A percentile compares a stretch with the other conserved stretches of the same genome.
Evolutionary conservation across 2,329 filamentous ascomycete species (phyloP).

Genomic region (Simplicillium aogashimaense): DNA sequence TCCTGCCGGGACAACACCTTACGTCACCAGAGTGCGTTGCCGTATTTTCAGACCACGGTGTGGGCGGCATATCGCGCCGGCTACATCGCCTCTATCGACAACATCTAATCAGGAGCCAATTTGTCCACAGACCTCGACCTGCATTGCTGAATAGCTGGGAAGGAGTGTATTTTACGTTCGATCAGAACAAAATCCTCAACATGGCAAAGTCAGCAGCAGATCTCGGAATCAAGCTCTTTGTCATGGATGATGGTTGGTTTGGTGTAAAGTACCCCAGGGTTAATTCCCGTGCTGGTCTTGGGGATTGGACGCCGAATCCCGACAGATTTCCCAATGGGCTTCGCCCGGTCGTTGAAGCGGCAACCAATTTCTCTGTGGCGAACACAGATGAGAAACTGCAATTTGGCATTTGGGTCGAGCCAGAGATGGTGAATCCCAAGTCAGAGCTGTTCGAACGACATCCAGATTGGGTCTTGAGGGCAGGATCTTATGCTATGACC

Average conservation of each 20-base stretch:
- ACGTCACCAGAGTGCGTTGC: constrained; percentile 52
- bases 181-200: constrained; percentile 42
- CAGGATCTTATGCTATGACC: constrained; percentile 44
- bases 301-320: constrained; percentile 52
- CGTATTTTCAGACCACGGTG: constrained; percentile 45
- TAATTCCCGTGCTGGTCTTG: constrained; percentile 46
- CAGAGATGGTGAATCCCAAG: constrained; percentile 56
- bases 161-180: constrained; percentile 47
- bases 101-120: constrained; percentile 47
- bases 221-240: constrained; percentile 52
- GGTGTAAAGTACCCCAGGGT: constrained; percentile 48
- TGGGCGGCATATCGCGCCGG: constrained; percentile 51
- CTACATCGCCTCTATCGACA: constrained; percentile 52
- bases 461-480: constrained; percentile 53
- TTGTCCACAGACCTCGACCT: constrained; percentile 39
- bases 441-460: constrained; percentile 50
- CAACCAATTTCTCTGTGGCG: constrained; percentile 36
- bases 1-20: constrained; percentile 45
- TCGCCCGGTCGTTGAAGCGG: constrained; percentile 34
- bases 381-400: constrained; percentile 37
- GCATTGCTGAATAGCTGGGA: constrained; percentile 59
- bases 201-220: constrained; percentile 46
- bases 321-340: constrained; percentile 49
- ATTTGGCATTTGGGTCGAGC: constrained; percentile 59
- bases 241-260: constrained; percentile 60